Evolutionary conservation across 805 yeast genomes (phyloP).

Genomic region (Pichia thaimueangensis): DNA sequence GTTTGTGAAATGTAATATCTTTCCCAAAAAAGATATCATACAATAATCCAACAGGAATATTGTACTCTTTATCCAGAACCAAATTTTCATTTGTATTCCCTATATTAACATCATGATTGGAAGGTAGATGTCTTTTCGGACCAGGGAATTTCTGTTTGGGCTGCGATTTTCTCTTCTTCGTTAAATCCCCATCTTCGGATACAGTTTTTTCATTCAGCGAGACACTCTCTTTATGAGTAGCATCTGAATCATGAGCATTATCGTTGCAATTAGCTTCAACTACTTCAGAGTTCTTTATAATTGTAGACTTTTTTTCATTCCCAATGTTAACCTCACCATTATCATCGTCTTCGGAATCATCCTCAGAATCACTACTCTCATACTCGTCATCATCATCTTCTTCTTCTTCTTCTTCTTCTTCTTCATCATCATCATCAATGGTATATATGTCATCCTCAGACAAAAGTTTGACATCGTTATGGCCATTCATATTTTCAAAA

Average conservation of each 20-base stretch:
- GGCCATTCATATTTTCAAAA: conserved; percentile 6
- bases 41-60: conserved; percentile 74
- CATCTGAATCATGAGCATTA: too few relatives aligned
- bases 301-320: too few relatives aligned
- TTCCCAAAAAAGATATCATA: conserved; percentile 67
- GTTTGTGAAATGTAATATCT: conserved; percentile 36
- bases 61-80: conserved; percentile 42
- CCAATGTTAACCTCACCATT: neutral
- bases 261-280: neutral
- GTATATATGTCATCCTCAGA: conserved; percentile 29
- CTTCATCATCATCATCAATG: conserved; percentile 24
- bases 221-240: too few relatives aligned
- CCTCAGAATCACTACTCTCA: neutral
- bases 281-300: neutral
- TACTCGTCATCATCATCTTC: conserved; percentile 23
- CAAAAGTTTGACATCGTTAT: conserved; percentile 7
- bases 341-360: neutral
- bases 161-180: too few relatives aligned
- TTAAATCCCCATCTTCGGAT: too few relatives aligned
- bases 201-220: too few relatives aligned
- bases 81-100: conserved; percentile 44
- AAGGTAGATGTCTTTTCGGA: conserved; percentile 56
- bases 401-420: neutral
- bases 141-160: conserved; percentile 35
- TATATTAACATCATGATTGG: conserved; percentile 41